Evolutionary conservation across 2,329 filamentous ascomycete genomes (phyloP), one percentile per base, ranked within the genome.

Genomic region (Talaromyces albobiverticillius): DNA sequence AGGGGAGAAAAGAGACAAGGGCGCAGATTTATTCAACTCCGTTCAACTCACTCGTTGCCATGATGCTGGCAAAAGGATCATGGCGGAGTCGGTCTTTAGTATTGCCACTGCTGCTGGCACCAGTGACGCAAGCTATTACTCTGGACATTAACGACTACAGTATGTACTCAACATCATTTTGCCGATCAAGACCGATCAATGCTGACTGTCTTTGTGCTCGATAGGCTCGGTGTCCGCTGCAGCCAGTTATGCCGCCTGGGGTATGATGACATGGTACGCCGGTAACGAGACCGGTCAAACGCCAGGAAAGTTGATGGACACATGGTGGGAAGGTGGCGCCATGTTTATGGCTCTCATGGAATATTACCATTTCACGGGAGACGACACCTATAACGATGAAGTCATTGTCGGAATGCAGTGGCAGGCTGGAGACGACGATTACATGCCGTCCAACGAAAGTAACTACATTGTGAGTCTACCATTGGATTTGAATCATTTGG

Each of bases 241-340:
- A n/a, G 72, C 78, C 8, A 71, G 70, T 47, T 68, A 69, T 20
- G 65, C 78, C 46, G 76, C 76, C 5, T 71, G 69, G 57, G 71
- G 72, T 32, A 77, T 83, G 69, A 78, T 83, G 63, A 70, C 65
- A 26, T 79, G 78, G 59, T 83, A 83, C 60, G 78, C 75, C 1
- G 68, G 68, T 13, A 66, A 66, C 55, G 76, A 74, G 16, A 72
- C 77, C 10, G 78, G 77, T 25, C 75, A 80, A 55, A 71, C 75
- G 18, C 76, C 79, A 1, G 79, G 79, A 40, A 76, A 79, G 55
- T 59, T 83, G 50, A 72, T 78, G 20, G 61, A 70, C 16, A 73
- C 69, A 56, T 76, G 73, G 73, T 75, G 73, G 72, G 71, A 75
- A 57, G 70, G 70, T 8, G 73, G 72, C 16, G 72, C 72, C 14